Conservation (phyloP, 2,329 filamentous ascomycete species). For the Curvularia sp. region DNA sequence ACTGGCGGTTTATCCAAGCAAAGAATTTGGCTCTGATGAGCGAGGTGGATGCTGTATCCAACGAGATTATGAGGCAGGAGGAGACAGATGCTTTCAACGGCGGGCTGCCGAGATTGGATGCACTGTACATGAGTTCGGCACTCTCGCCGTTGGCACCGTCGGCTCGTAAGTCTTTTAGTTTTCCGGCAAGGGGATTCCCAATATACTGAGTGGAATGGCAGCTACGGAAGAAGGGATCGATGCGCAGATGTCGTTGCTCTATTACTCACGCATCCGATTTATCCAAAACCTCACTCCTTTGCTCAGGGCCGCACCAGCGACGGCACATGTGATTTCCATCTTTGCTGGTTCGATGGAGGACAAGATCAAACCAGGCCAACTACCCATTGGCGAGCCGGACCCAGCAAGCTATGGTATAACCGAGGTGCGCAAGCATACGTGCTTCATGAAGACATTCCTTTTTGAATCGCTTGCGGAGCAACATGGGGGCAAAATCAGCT, state of each 20-base stretch:
- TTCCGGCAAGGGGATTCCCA: constrained; percentile 9
- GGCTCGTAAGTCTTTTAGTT: constrained; percentile 53
- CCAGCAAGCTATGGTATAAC: constrained; percentile 35
- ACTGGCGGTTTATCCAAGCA: constrained; percentile 46
- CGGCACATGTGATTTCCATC: constrained; percentile 46
- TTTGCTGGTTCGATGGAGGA: constrained; percentile 44
- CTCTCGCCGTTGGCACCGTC: constrained; percentile 49
- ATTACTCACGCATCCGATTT: constrained; percentile 52
- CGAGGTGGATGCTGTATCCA: constrained; percentile 47
- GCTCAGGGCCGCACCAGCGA: constrained; percentile 28
- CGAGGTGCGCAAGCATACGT: constrained; percentile 37
- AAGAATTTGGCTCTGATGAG: constrained; percentile 43
- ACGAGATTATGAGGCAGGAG: constrained; percentile 39
- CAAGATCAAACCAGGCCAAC: constrained; percentile 29
- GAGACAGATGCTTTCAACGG: constrained; percentile 24
- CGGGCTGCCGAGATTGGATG: constrained; percentile 42
- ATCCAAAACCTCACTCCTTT: constrained; percentile 49
- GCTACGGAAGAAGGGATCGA: constrained; percentile 49
- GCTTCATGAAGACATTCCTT: constrained; percentile 45
- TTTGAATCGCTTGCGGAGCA: constrained; percentile 37
- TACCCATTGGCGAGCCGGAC: constrained; percentile 39
- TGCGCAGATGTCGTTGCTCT: constrained; percentile 43
- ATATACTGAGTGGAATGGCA: constrained; percentile 52
- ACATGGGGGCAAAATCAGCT: constrained; percentile 37
- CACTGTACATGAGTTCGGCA: constrained; percentile 45